A percentile compares a stretch with the other conserved stretches of the same genome.
phyloP scores from a whole-genome alignment of 306 rosid species.

The Rosa lucieae region DNA sequence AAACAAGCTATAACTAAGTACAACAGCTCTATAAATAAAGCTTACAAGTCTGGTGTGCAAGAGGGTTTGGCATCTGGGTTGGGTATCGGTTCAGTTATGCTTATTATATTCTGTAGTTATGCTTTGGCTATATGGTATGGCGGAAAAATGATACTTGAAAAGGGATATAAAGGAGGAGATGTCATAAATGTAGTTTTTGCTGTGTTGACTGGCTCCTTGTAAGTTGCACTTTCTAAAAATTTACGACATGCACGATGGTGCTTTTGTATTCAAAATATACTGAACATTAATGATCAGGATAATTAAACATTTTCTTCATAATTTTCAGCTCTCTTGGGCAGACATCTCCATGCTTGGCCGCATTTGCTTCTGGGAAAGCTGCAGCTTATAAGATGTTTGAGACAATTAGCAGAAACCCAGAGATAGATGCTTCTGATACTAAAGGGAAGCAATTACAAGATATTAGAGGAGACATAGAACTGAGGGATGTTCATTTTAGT shows the following conservation, averaged over 20 bases:
- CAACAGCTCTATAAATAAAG: background rate
- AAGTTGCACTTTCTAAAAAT: background rate
- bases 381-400: no score
- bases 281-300: no score
- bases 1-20: constrained; percentile 21
- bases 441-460: constrained; percentile 28
- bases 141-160: constrained; percentile 17
- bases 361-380: no score
- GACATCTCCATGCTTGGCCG: no score
- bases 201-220: constrained; percentile 25
- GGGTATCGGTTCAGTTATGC: constrained; percentile 1
- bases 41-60: constrained; percentile 21
- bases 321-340: no score
- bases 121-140: constrained; percentile 24
- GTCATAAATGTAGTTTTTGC: constrained; percentile 25
- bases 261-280: no score
- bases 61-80: constrained; percentile 24
- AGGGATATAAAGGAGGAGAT: constrained; percentile 27
- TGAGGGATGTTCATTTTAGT: constrained; percentile 25
- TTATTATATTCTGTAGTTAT: constrained; percentile 1
- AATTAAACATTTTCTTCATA: no score
- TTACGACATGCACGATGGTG: no score
- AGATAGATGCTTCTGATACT: constrained; percentile 43
- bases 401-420: constrained; percentile 29
- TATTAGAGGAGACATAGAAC: constrained; percentile 22